These are phyloP conservation scores for Gossypium schwendimanii DNA, from an alignment of 441 rosid species.

Conservation along the genomic window DNA sequence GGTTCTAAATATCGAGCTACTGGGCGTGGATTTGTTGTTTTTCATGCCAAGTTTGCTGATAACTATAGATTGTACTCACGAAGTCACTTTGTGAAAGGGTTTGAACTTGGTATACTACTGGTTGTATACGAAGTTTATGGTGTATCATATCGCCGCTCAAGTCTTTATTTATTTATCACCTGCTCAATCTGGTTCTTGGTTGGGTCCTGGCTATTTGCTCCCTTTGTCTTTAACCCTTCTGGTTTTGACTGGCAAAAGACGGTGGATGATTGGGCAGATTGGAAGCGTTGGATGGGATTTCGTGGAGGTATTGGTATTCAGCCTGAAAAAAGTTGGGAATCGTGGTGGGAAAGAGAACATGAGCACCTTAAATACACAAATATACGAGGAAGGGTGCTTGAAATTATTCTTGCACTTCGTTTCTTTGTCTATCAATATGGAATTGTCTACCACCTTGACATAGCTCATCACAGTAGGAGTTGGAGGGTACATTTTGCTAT, in stretches of 20 bases:
- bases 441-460: conserved; percentile 86
- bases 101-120: conserved; percentile 61
- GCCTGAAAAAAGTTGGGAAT: conserved; percentile 82
- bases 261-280: conserved; percentile 91
- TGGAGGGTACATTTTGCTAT: conserved; percentile 40
- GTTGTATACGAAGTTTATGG: conserved; percentile 63
- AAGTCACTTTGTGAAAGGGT: conserved; percentile 94
- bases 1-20: conserved; percentile 79
- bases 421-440: conserved; percentile 87
- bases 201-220: conserved; percentile 93
- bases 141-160: conserved; percentile 66
- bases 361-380: conserved; percentile 72
- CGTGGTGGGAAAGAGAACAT: conserved; percentile 93
- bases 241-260: conserved; percentile 99
- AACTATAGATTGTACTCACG: conserved; percentile 86
- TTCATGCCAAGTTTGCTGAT: conserved; percentile 87
- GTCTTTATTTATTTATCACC: conserved; percentile 57
- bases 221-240: conserved; percentile 89
- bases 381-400: conserved; percentile 61
- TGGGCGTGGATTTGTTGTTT: conserved; percentile 88
- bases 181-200: conserved; percentile 87
- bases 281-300: conserved; percentile 96
- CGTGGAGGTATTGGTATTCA: conserved; percentile 89
- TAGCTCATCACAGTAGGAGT: conserved; percentile 55
- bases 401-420: conserved; percentile 69